Base-by-base conservation (phyloP, 75 land plant genomes). In the Sequoia sempervirens region DNA sequence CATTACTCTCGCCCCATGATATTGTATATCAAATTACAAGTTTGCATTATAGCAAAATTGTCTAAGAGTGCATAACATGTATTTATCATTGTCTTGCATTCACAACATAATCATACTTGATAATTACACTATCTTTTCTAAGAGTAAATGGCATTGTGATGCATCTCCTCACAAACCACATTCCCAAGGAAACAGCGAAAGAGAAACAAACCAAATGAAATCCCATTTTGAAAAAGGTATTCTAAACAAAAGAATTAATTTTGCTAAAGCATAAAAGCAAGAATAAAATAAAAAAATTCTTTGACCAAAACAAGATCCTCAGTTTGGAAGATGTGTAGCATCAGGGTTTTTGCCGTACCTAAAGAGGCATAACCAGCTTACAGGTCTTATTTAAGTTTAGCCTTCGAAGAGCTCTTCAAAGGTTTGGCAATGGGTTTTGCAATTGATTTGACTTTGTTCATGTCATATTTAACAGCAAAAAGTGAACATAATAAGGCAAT, bases 401-500 rank as follows among this genome's bases (percentile, higher is more conserved):
- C 89, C 87, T 96, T 96, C n/a, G 92, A 78, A 18, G 98, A 96
- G 85, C 95, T 92, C 84, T 89, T 80, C 80, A 95, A 61, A 20
- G 97, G 99, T 81, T 88, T 93, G 26, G 92, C 95, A 70, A 91
- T 54, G 40, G 99, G 94, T 80, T 84, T 84, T 79, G 92, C 85
- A 28, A 90, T 85, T 73, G 70, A 64, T 34, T 72, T 85, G 34
- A 89, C 89, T 85, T 93, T 97, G 82, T 93, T 86, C n/a, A 83
- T 34, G 76, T 97, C 93, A 83, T 92, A 95, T 69, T 89, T 95
- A 5, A 97, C 84, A 40, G 99, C 92, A 30, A 91, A 86, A 74
- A 97, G 82, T 5, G 94, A 92, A 78, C 92, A 90, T 1, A 92
- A 30, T n/a, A 95, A 53, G 4, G 97, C 99, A 56, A 93, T 15